phyloP scores from a whole-genome alignment of 2,329 filamentous ascomycete genomes.

The Talaromyces amestolkiae region DNA sequence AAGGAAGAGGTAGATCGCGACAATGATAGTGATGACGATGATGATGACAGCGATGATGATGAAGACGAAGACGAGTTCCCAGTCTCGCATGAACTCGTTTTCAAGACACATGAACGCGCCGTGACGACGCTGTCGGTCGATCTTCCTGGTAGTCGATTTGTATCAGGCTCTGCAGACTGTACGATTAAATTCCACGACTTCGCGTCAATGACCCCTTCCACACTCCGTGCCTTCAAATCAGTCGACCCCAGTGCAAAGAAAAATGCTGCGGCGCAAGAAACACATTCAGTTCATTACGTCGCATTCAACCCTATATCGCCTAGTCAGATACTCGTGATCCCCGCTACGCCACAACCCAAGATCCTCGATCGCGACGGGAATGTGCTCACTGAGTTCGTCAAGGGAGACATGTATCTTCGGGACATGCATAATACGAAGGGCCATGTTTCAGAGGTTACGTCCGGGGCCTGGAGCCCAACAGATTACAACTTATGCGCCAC shows the following conservation, averaged over 20 bases:
- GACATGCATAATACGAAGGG: constrained; percentile 98
- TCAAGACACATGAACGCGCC: constrained; percentile 88
- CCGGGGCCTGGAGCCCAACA: constrained; percentile 85
- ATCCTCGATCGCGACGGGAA: constrained; percentile 88
- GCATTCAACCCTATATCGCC: constrained; percentile 82
- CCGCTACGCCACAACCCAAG: constrained; percentile 85
- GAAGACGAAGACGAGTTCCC: constrained; percentile 86
- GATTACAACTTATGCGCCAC: constrained; percentile 84
- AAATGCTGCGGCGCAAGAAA: constrained; percentile 67
- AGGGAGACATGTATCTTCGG: constrained; percentile 96
- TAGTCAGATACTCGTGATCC: constrained; percentile 77
- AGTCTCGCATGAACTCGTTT: constrained; percentile 84
- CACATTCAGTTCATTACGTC: constrained; percentile 82
- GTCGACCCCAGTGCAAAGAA: constrained; percentile 83
- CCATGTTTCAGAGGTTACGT: constrained; percentile 87
- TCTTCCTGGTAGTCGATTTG: constrained; percentile 76
- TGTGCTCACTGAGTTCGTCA: constrained; percentile 80
- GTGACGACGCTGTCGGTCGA: constrained; percentile 84
- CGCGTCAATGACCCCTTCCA: constrained; percentile 90
- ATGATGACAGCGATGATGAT: constrained; percentile 59
- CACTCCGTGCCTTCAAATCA: constrained; percentile 87
- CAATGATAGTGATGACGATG: constrained; percentile 45
- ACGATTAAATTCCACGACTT: constrained; percentile 93
- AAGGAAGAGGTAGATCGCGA: constrained; percentile 27
- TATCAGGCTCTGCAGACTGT: constrained; percentile 90